Conservation (phyloP, 805 yeast species). For the Kodamaea nitidulidarum region DNA sequence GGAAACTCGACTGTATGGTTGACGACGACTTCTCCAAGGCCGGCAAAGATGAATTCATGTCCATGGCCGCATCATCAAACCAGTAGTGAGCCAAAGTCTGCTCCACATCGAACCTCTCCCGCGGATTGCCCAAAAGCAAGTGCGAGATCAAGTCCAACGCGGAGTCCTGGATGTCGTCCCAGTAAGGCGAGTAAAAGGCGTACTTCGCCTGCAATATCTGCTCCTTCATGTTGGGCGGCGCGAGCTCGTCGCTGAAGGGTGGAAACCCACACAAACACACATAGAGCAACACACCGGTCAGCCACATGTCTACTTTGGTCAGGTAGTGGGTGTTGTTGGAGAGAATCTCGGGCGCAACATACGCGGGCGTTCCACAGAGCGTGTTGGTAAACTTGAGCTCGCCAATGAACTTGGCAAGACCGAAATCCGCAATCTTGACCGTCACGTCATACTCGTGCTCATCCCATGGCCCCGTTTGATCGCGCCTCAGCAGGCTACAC, state of each 20-base stretch:
- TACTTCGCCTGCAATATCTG: conserved; percentile 64
- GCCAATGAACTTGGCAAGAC: conserved; percentile 66
- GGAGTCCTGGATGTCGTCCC: conserved; percentile 66
- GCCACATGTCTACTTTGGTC: conserved; percentile 77
- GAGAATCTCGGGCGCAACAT: conserved; percentile 78
- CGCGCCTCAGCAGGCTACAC: conserved; percentile 23
- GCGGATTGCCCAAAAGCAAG: conserved; percentile 52
- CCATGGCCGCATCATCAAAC: conserved; percentile 29
- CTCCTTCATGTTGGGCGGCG: conserved; percentile 74
- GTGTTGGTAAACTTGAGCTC: conserved; percentile 72
- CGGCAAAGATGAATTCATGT: conserved; percentile 1
- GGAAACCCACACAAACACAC: conserved; percentile 83
- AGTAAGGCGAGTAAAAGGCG: conserved; percentile 75
- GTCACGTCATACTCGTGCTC: conserved; percentile 54
- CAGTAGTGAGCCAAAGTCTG: conserved; percentile 42
- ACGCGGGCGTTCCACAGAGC: conserved; percentile 82
- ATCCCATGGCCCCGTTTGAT: conserved; percentile 54
- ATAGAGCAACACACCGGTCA: conserved; percentile 71
- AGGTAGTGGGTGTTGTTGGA: conserved; percentile 55
- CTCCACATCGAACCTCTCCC: conserved; percentile 37
- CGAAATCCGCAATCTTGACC: conserved; percentile 83
- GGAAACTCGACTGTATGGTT: conserved; percentile 6
- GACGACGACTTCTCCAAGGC: conserved; percentile 3
- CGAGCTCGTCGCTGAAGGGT: conserved; percentile 78
- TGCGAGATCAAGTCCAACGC: conserved; percentile 64